Percentiles rank a stretch among this genome's conserved stretches.
Evolutionary conservation across 1,284 basidiomycete genomes (phyloP).

Genomic region (Erythrobasidium hasegawianum): DNA sequence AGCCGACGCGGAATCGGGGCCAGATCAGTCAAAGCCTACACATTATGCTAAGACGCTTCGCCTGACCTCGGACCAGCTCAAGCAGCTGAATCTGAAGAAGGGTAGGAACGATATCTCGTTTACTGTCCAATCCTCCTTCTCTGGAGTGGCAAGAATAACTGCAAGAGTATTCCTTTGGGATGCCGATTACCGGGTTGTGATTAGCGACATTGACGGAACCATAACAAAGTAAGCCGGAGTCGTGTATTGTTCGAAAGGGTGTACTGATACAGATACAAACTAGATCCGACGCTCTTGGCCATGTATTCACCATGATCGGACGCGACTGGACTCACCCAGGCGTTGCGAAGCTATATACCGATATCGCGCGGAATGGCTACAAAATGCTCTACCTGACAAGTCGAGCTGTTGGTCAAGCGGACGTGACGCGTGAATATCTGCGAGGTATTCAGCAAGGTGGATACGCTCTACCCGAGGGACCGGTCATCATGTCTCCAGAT

Average conservation of each 20-base stretch:
- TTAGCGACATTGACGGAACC: constrained; percentile 98
- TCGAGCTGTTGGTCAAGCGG: constrained; percentile 95
- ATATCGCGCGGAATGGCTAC: constrained; percentile 92
- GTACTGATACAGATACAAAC: constrained; percentile 21
- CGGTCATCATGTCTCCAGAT: constrained; percentile 99
- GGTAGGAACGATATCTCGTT: constrained; percentile 93
- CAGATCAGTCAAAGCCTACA: constrained; percentile 41
- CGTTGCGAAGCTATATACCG: constrained; percentile 96
- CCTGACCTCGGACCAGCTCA: constrained; percentile 76
- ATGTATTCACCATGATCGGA: constrained; percentile 97
- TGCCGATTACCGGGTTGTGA: constrained; percentile 77
- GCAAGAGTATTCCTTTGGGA: constrained; percentile 97
- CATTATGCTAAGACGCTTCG: constrained; percentile 89
- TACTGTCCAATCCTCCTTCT: constrained; percentile 75
- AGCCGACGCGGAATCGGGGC: neutral
- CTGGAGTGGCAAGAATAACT: constrained; percentile 64
- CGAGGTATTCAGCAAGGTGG: constrained; percentile 93
- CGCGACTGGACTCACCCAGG: constrained; percentile 99
- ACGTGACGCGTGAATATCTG: constrained; percentile 92
- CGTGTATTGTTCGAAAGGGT: neutral
- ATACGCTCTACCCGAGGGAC: constrained; percentile 92
- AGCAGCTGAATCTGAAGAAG: constrained; percentile 76
- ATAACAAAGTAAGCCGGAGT: constrained; percentile 77
- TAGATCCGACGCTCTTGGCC: constrained; percentile 95
- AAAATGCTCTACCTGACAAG: constrained; percentile 98